Percentiles rank a stretch among this genome's conserved stretches.
Evolutionary conservation across 2,329 filamentous ascomycete species (phyloP).

Genomic region (Neoscytalidium dimidiatum): DNA sequence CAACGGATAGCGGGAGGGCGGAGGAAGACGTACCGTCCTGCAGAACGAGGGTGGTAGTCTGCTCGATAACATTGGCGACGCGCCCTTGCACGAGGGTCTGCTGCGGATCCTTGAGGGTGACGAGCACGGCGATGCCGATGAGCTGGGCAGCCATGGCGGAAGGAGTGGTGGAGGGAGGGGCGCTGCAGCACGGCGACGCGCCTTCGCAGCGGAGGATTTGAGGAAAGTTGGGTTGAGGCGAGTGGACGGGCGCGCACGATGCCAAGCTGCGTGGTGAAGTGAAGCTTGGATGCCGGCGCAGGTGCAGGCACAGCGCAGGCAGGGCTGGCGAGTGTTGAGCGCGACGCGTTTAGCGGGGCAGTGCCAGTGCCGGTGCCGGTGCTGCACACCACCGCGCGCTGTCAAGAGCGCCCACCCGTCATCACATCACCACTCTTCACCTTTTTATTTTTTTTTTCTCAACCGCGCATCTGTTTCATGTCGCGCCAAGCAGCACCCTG

Average conservation of each 20-base stretch:
- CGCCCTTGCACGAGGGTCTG: conserved; percentile 68
- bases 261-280: not conserved
- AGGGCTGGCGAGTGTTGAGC: conserved; percentile 2
- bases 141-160: conserved; percentile 64
- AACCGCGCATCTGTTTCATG: not conserved
- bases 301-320: not conserved
- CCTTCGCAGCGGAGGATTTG: not conserved
- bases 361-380: too few relatives aligned
- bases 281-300: not conserved
- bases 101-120: conserved; percentile 68
- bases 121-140: conserved; percentile 73
- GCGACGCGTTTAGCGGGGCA: conserved; percentile 15
- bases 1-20: not conserved
- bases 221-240: not conserved
- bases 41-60: conserved; percentile 63
- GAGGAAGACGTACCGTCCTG: conserved; percentile 62
- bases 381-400: not conserved
- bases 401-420: not conserved
- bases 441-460: not conserved
- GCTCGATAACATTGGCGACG: conserved; percentile 69
- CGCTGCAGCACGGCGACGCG: not conserved
- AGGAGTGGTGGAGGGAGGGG: not conserved
- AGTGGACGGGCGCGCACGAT: not conserved
- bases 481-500: not conserved
- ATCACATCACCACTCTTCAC: not conserved